These are phyloP conservation scores for Teratosphaeria destructans DNA, from an alignment of 2,329 filamentous ascomycete species.

Conservation along the genomic window DNA sequence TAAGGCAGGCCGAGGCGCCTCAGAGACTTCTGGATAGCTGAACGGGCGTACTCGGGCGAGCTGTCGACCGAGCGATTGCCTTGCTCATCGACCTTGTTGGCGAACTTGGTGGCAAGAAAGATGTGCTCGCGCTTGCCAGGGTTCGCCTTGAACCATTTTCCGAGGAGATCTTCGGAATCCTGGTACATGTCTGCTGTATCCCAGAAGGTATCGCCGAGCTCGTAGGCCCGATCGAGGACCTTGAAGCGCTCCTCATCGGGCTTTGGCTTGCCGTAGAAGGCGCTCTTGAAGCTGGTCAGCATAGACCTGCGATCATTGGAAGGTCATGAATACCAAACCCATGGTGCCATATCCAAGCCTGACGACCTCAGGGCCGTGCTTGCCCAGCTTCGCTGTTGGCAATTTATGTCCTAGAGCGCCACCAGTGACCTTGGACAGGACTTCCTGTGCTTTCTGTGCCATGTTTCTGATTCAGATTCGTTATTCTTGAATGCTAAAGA, in stretches of 20 bases:
- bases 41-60: conserved; percentile 30
- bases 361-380: conserved; percentile 42
- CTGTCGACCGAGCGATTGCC: conserved; percentile 27
- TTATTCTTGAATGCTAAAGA: not conserved
- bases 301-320: not conserved
- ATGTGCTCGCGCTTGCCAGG: conserved; percentile 39
- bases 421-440: conserved; percentile 12
- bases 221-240: conserved; percentile 42
- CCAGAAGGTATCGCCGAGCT: conserved; percentile 40
- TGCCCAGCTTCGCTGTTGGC: conserved; percentile 40
- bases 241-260: conserved; percentile 42
- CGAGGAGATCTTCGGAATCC: conserved; percentile 37
- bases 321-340: conserved; percentile 29
- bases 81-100: conserved; percentile 31
- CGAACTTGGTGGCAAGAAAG: conserved; percentile 47
- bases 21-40: conserved; percentile 31
- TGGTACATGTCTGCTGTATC: conserved; percentile 25
- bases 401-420: conserved; percentile 21
- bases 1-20: conserved; percentile 28
- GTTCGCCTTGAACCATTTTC: conserved; percentile 31
- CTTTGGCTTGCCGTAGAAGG: conserved; percentile 38
- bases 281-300: conserved; percentile 9
- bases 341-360: conserved; percentile 46
- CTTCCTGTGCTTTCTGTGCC: conserved; percentile 13
- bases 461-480: not conserved